Conservation (phyloP, 2,329 filamentous ascomycete genomes). For the Microcyclospora pomicola region DNA sequence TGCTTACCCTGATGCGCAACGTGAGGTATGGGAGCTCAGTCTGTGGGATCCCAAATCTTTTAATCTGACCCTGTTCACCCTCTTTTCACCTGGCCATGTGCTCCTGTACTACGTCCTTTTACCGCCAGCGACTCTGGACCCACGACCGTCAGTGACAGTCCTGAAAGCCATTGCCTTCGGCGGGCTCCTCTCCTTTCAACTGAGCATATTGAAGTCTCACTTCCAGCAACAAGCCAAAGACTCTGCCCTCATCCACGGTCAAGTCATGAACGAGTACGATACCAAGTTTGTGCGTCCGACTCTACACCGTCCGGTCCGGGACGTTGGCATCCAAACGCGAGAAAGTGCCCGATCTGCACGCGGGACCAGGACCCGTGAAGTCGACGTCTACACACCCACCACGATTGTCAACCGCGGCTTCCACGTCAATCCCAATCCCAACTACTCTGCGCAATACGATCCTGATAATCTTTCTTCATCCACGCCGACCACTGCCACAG, state of each 20-base stretch:
- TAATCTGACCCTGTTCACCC: conserved; percentile 66
- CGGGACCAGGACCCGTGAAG: conserved; percentile 27
- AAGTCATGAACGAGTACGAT: conserved; percentile 92
- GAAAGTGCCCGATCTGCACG: conserved; percentile 18
- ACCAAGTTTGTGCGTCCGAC: conserved; percentile 87
- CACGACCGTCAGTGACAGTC: conserved; percentile 71
- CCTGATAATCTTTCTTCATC: conserved; percentile 37
- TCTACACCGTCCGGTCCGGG: conserved; percentile 64
- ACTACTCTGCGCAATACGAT: conserved; percentile 54
- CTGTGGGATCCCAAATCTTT: conserved; percentile 89
- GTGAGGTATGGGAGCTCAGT: conserved; percentile 88
- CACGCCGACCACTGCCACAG: conserved; percentile 8
- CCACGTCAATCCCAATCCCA: conserved; percentile 68
- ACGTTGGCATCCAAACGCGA: conserved; percentile 67
- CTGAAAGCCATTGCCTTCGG: conserved; percentile 71
- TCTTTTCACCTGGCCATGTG: conserved; percentile 91
- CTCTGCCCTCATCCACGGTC: conserved; percentile 67
- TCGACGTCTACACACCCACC: conserved; percentile 49
- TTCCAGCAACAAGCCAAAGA: conserved; percentile 83
- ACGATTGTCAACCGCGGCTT: conserved; percentile 61
- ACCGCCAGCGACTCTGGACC: conserved; percentile 60
- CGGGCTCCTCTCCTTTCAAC: conserved; percentile 58
- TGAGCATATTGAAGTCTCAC: conserved; percentile 56
- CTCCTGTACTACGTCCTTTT: conserved; percentile 80
- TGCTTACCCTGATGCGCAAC: conserved; percentile 65